Evolutionary conservation across 1,139 yeast genomes (phyloP), one percentile per base, ranked within the genome.

Genomic region (Diutina neorugosa): DNA sequence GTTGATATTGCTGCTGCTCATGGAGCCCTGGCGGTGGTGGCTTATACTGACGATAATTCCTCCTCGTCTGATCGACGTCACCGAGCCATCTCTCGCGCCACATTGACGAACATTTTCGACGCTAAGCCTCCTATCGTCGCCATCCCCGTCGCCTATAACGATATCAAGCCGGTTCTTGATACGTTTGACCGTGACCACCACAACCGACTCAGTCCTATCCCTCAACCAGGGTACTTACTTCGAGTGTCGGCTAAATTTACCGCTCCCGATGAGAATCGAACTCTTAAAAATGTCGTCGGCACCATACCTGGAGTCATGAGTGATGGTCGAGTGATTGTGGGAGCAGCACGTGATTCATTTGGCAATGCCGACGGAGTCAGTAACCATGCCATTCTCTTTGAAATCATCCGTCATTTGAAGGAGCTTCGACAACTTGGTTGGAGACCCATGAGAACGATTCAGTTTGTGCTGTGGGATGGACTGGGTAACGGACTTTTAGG

Each of bases 401-500:
- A 74, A 56, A 67, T 73, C 3, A 69, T 73, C 70, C 62, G 74
- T 46, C 69, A 71, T 53, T 70, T 68, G 55, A 67, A 68, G 27
- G 61, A 65, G 53, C 63, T 74, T 53, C 60, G 62, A 3, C 58
- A 62, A 21, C 53, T 65, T 48, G 79, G 79, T 1, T 74, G 79
- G 79, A 69, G 67, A 58, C 79, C 79, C 1, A 61, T 74, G 50
- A 63, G 79, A 51, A 70, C 66, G 34, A 70, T 74, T 44, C 66
- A 68, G 54, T 73, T 74, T 59, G 64, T 74, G 4, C 71, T 76
- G 1, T 74, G 77, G 74, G 79, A 74, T 59, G 77, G 73, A 1
- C 61, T 71, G 18, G 58, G 65, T 37, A 67, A 66, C 54, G 74
- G 75, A 2, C 60, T 66, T 20, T 54, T 69, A 16, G 78, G 78